Base-by-base conservation (phyloP, 352 stramenopile genomes). In the Phytophthora tubulina region DNA sequence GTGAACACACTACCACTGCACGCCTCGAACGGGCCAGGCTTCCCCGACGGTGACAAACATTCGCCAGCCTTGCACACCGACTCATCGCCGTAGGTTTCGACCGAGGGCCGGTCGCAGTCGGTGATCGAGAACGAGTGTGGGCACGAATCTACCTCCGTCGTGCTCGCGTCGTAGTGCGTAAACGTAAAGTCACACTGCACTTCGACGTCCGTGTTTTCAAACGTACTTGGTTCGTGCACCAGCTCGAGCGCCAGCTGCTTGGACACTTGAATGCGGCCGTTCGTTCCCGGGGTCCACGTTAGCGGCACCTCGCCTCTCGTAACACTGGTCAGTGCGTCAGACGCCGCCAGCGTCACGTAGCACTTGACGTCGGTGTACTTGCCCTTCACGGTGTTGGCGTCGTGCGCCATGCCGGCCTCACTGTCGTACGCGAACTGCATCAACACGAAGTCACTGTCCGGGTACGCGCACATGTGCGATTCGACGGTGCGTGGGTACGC, bases 301-400 rank as follows among this genome's bases (percentile, higher is more conserved):
- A 62, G 41, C 4, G 41, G 35, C 35, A 63, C 9, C 3, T 50
- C 3, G 1, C 8, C 42, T 17, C 41, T 49, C 33, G 51, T 52
- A 27, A 63, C 51, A n/a, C 15, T 7, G 15, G 30, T 15, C 21
- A 72, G 11, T 5, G 27, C n/a, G 15, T 46, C 39, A 17, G 9
- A 38, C 27, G 49, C 63, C 9, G 42, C 70, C 14, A 78, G 17
- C 11, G 51, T 70, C 13, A 76, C 33, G 15, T 52, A 71, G 46
- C 72, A 80, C 21, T 75, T 63, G 31, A 80, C 64, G 6, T 61
- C 67, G 10, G 72, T 73, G 50, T 70, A 67, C 15, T 70, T 75
- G 44, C 63, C 68, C 39, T 64, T 45, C 31, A 80, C 72, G 4
- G 63, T 72, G 15, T 45, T 45, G 0, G 44, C 17, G 5, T 41